Base-by-base conservation (phyloP, 2,329 filamentous ascomycete species). In the Zasmidium cellare region DNA sequence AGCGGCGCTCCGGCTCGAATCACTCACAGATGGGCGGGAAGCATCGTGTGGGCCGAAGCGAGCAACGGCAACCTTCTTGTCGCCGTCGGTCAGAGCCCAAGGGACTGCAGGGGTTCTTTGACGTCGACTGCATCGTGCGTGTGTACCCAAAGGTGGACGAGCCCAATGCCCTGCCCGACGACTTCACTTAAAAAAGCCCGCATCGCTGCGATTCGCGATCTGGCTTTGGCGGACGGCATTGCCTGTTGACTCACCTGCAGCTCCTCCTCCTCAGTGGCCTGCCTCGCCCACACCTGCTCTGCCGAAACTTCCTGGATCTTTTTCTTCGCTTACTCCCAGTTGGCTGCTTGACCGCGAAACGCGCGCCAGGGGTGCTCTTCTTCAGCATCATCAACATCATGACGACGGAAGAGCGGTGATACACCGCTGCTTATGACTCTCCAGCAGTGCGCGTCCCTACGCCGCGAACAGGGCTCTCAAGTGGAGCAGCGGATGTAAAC, bases 81-180 rank as follows among this genome's bases (percentile, higher is more conserved):
- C n/a, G n/a, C n/a, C n/a, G n/a, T n/a, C n/a, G n/a, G n/a, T n/a
- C 35, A 41, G 35, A 41, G 35, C 35, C 35, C 35, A 41, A 41
- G 35, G 6, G 22, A 46, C 46, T 48, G 46, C 20, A 38, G 48
- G 48, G 25, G n/a, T 28, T 51, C 24, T 22, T 19, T 14, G 24
- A 24, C 22, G 28, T 18, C 23, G 3, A 44, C n/a, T 19, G 31
- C 48, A 22, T 22, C 24, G 31, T 45, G 50, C 20, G 23, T 9
- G 50, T 53, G 38, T 53, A 53, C 51, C 51, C 51, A 53, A 53
- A 9, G 22, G 50, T 22, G n/a, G 50, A 16, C 2, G 20, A 20
- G 38, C 38, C 31, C 23, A 52, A 52, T 19, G 16, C 49, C 11
- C 25, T n/a, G 25, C 25, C 25, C 50, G 50, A 45, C 50, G 14